phyloP scores from a whole-genome alignment of 2,329 filamentous ascomycete species.

The Aspergillus hortae region DNA sequence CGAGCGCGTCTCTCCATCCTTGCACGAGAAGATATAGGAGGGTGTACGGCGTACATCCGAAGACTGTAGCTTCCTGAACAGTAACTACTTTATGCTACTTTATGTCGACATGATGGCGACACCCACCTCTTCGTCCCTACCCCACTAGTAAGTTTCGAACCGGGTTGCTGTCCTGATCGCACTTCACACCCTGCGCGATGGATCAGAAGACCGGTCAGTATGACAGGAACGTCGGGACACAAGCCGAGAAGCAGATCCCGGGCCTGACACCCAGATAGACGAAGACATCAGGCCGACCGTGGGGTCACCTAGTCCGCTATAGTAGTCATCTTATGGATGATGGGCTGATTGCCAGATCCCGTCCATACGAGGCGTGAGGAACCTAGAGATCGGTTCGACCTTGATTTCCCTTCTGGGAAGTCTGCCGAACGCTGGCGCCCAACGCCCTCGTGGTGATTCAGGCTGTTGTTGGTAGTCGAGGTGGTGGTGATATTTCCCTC shows the following conservation, averaged over 20 bases:
- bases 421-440: not conserved
- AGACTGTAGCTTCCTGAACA: no score
- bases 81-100: no score
- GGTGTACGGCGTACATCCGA: no score
- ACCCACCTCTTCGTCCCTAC: not conserved
- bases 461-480: no score
- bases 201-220: not conserved
- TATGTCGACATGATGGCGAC: not conserved
- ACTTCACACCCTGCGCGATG: not conserved
- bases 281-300: not conserved
- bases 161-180: not conserved
- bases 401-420: not conserved
- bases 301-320: not conserved
- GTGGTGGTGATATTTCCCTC: no score
- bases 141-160: not conserved
- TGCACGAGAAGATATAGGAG: no score
- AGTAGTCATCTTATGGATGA: not conserved
- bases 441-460: not conserved
- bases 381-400: not conserved
- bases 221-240: not conserved
- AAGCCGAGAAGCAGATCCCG: not conserved
- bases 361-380: not conserved
- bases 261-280: not conserved
- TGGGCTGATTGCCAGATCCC: not conserved
- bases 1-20: not conserved